Base-by-base conservation (phyloP, 345 rosid genomes). In the Rhizophora apiculata region DNA sequence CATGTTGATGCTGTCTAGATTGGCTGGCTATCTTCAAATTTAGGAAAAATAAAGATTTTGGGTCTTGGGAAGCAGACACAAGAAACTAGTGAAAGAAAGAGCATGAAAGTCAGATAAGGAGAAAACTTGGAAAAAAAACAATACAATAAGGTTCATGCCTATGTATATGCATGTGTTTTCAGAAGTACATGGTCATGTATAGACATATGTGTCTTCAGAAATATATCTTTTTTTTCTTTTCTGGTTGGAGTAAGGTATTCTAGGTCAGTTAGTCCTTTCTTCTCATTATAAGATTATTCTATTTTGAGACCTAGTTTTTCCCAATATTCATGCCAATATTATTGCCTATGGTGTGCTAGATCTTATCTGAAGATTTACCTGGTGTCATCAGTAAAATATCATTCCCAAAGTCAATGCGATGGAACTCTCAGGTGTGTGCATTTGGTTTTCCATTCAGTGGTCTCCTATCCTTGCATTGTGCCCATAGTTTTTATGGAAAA, bases 351-450 rank as follows among this genome's bases (percentile, higher is more conserved):
- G 20, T 63, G 19, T 68, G 31, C 56, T 80, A 94, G 98, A 91
- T 91, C 80, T 76, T 94, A 60, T 87, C 95, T 69, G 95, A 88
- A 82, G 95, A 88, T 58, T 82, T 94, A 74, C 95, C 98, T 21
- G 76, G 73, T 74, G 69, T 75, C 70, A 80, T 94, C 77, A 80
- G 89, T 68, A 91, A 85, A 78, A 80, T 94, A 82, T 80, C 96
- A 65, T 94, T 94, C 85, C 88, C 89, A 31, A 94, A 91, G 84
- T 85, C 98, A 9, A 94, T 94, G 97, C 95, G 95, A 37, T 94
- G 98, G 98, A 91, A 86, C 80, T 94, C 98, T 76, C 90, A 84
- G 91, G 95, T 82, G 73, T 39, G 51, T 76, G 64, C 66, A 56
- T 4, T 76, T 43, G 49, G 36, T 59, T 43, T 24, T 69, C 62